Percentiles rank a stretch among this genome's conserved stretches.
Conservation (phyloP, 257 asterid genomes). For the Lithospermum erythrorhizon region DNA sequence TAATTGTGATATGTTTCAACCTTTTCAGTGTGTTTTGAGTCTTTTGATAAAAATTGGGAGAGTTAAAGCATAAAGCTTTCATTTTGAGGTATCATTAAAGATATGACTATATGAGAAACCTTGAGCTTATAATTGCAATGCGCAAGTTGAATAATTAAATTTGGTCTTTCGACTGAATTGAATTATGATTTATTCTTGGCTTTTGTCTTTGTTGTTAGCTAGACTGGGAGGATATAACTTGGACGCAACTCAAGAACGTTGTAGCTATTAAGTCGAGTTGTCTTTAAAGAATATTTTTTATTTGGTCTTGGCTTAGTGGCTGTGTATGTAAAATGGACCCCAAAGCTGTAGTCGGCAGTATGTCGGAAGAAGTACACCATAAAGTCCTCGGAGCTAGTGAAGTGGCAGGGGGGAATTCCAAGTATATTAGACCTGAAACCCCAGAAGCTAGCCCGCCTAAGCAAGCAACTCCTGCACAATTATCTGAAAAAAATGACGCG, state of each 20-base stretch:
- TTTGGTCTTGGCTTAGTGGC: conserved; percentile 1
- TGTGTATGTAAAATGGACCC: conserved; percentile 19
- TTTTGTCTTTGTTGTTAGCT: conserved; percentile 4
- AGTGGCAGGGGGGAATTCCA: conserved; percentile 7
- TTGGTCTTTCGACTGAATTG: background rate
- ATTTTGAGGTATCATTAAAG: background rate
- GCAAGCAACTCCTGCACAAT: conserved; percentile 1
- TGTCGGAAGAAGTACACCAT: conserved; percentile 5
- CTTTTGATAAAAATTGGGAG: background rate
- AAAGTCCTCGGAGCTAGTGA: conserved; percentile 11
- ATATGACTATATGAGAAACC: background rate
- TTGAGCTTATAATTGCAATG: background rate
- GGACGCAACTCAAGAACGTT: background rate
- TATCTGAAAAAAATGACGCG: conserved; percentile 21
- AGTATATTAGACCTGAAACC: conserved; percentile 11
- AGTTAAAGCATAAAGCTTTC: background rate
- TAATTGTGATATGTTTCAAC: background rate
- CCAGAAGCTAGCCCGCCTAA: conserved; percentile 7
- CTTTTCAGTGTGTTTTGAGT: background rate
- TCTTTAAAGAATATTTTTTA: conserved; percentile 2
- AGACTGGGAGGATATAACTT: background rate
- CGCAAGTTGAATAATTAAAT: background rate
- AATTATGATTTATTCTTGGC: background rate
- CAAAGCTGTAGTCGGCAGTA: conserved; percentile 14
- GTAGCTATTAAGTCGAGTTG: conserved; percentile 1